Evolutionary conservation across 2,329 filamentous ascomycete species (phyloP).

Genomic region (Diplodia scrobiculata): DNA sequence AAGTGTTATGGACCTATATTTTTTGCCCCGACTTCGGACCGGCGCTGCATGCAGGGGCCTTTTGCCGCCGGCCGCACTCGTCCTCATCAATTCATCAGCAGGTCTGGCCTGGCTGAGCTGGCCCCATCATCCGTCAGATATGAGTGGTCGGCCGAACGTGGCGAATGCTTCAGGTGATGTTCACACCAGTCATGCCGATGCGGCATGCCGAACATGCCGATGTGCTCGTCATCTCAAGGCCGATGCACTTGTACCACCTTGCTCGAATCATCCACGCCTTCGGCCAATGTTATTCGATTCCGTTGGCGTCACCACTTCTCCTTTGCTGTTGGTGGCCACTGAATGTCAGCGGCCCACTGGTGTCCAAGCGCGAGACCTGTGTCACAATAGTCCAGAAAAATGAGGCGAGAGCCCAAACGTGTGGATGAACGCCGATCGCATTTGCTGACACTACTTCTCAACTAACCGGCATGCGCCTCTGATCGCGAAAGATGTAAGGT

Average conservation of each 20-base stretch:
- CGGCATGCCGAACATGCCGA: constrained; percentile 26
- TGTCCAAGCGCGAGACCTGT: not conserved
- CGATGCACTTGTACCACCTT: not conserved
- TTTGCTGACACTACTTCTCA: constrained; percentile 24
- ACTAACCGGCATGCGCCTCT: constrained; percentile 24
- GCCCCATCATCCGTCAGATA: not conserved
- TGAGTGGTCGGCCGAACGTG: constrained; percentile 8
- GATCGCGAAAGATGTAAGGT: constrained; percentile 25
- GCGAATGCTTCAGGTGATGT: constrained; percentile 21
- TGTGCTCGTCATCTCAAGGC: not conserved
- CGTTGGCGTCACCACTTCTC: not conserved
- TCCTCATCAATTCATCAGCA: constrained; percentile 15
- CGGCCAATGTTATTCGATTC: not conserved
- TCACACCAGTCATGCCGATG: constrained; percentile 5
- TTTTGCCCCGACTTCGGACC: constrained; percentile 15
- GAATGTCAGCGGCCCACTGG: not conserved
- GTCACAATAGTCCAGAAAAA: not conserved
- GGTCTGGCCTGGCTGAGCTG: constrained; percentile 6
- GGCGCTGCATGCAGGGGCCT: not conserved
- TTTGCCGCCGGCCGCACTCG: not conserved
- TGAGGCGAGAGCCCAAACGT: not conserved
- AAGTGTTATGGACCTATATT: not conserved
- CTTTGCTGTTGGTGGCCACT: constrained; percentile 4
- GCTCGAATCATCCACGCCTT: not conserved
- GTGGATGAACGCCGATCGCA: constrained; percentile 20